Conservation (phyloP, 768 basidiomycete genomes). For the Suillus brevipes region DNA sequence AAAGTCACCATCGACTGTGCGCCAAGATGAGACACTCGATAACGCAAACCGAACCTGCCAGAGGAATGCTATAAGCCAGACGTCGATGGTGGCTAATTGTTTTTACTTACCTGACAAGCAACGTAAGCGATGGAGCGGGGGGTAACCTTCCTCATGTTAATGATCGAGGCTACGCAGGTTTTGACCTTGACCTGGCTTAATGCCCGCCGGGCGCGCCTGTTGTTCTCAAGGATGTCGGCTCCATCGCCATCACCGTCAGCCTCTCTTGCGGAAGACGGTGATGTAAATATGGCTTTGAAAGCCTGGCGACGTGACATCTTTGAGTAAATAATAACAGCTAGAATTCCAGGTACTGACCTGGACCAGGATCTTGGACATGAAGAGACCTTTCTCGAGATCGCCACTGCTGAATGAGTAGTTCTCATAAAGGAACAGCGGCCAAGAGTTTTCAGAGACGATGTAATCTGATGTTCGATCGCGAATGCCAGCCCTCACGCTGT, state of each 20-base stretch:
- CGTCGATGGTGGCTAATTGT: not conserved
- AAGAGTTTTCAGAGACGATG: slow-evolving; percentile 12
- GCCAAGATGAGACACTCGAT: slow-evolving; percentile 13
- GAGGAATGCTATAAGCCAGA: not conserved
- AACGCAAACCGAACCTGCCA: slow-evolving; percentile 18
- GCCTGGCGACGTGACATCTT: not conserved
- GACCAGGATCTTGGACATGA: slow-evolving; percentile 15
- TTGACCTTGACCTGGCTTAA: not conserved
- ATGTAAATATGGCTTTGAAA: slow-evolving; percentile 15
- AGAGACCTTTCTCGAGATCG: slow-evolving; percentile 14
- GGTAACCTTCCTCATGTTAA: not conserved
- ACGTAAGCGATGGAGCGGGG: slow-evolving; percentile 25
- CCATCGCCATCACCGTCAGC: not conserved
- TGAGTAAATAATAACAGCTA: not conserved
- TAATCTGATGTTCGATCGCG: slow-evolving; percentile 10
- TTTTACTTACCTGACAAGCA: slow-evolving; percentile 21
- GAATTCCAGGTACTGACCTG: slow-evolving; percentile 9
- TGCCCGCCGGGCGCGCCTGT: not conserved
- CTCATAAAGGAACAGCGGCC: slow-evolving; percentile 19
- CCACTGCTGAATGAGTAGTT: not conserved
- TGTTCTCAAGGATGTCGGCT: not conserved
- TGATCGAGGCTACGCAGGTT: slow-evolving; percentile 3
- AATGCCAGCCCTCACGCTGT: slow-evolving; percentile 4
- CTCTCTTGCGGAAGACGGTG: slow-evolving; percentile 14
- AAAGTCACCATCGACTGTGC: slow-evolving; percentile 7